Conservation (phyloP, 495 filamentous ascomycete genomes). For the Podospora australis region DNA sequence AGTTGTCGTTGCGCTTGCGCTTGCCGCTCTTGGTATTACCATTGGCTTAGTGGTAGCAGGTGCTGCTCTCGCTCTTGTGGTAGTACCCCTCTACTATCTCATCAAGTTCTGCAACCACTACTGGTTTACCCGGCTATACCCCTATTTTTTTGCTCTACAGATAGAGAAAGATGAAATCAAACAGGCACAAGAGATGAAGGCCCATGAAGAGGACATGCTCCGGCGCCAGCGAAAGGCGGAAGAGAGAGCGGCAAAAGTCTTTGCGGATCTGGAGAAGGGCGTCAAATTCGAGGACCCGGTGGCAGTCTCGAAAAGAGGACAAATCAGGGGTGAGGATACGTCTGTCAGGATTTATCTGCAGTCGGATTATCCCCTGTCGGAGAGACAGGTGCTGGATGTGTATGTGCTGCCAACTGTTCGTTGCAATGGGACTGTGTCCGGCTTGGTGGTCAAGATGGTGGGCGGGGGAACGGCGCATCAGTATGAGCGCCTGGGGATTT, state of each 20-base stretch:
- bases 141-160: background rate
- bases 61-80: no score
- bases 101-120: no score
- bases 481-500: background rate
- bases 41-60: no score
- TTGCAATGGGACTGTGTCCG: background rate
- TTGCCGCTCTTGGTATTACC: no score
- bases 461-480: background rate
- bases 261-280: constrained; percentile 1
- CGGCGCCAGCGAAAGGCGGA: background rate
- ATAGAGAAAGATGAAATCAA: background rate
- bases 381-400: background rate
- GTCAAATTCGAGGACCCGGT: constrained; percentile 1
- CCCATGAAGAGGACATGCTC: background rate
- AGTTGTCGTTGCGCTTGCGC: no score
- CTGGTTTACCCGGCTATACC: background rate
- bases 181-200: background rate
- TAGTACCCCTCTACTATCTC: no score
- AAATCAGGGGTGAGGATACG: background rate
- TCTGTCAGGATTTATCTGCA: background rate
- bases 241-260: background rate
- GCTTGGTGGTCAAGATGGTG: background rate
- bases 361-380: background rate
- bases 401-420: background rate
- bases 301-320: background rate